These are phyloP conservation scores for Microcyclospora tardicrescens DNA, from an alignment of 2,329 filamentous ascomycete genomes.

Conservation along the genomic window DNA sequence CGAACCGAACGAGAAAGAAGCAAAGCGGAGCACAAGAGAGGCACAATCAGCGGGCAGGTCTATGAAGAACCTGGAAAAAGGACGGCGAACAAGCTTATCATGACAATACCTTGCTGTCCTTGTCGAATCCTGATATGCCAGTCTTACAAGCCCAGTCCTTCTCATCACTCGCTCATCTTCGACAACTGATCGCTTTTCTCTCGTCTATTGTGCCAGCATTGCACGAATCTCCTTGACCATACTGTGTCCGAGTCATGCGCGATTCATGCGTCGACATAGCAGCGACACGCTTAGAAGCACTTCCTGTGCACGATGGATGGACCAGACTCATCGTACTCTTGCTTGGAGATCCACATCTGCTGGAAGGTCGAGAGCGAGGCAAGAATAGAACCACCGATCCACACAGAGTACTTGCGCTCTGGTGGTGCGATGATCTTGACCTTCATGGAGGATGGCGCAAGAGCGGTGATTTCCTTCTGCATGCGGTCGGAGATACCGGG, in stretches of 20 bases:
- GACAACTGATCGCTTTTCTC: background rate
- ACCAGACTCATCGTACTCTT: constrained; percentile 99
- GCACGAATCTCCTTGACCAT: background rate
- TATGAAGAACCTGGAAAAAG: too few species aligned
- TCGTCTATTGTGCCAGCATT: background rate
- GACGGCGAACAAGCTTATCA: background rate
- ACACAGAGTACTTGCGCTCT: constrained; percentile 99
- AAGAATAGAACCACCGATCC: constrained; percentile 99
- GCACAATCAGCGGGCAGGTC: constrained; percentile 1
- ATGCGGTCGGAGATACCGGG: constrained; percentile 99
- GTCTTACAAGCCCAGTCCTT: constrained; percentile 3
- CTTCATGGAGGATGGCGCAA: constrained; percentile 99
- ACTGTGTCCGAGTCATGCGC: background rate
- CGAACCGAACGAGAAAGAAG: constrained; percentile 6
- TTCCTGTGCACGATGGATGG: constrained; percentile 99
- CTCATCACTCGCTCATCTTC: constrained; percentile 1
- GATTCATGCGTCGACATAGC: constrained; percentile 1
- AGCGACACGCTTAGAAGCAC: constrained; percentile 75
- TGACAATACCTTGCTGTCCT: constrained; percentile 4
- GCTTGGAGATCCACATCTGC: constrained; percentile 99
- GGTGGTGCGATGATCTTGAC: constrained; percentile 99
- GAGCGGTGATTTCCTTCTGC: constrained; percentile 99
- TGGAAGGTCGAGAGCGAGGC: constrained; percentile 99
- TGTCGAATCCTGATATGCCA: constrained; percentile 3
- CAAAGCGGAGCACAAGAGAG: constrained; percentile 6